Conservation (phyloP, 1,284 basidiomycete genomes). For the Sutorius eximius region DNA sequence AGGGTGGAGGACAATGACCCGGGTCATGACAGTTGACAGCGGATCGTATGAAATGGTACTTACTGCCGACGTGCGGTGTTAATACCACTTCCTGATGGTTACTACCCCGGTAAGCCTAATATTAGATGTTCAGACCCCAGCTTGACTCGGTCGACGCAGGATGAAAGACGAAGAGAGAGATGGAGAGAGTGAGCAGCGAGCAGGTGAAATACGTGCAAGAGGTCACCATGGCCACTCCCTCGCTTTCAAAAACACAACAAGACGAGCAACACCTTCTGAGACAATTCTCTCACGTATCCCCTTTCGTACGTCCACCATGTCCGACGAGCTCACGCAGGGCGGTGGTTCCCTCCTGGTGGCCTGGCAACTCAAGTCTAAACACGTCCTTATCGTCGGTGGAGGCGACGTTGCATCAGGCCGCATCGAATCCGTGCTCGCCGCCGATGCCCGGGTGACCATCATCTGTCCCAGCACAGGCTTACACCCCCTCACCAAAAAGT, state of each 20-base stretch:
- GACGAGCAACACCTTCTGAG: background rate
- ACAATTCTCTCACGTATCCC: constrained; percentile 6
- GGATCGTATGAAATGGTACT: constrained; percentile 18
- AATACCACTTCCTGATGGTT: constrained; percentile 12
- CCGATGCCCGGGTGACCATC: constrained; percentile 63
- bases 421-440: constrained; percentile 67
- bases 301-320: constrained; percentile 11
- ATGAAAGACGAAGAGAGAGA: background rate
- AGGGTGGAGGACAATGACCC: constrained; percentile 2
- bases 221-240: constrained; percentile 22
- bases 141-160: background rate
- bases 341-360: constrained; percentile 82
- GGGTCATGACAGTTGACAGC: background rate
- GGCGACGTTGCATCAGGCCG: constrained; percentile 83
- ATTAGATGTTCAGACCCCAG: background rate
- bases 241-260: background rate
- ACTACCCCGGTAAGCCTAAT: background rate
- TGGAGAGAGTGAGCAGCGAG: background rate
- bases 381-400: constrained; percentile 87
- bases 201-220: background rate
- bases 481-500: constrained; percentile 54
- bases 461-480: constrained; percentile 62
- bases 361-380: constrained; percentile 81
- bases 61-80: background rate
- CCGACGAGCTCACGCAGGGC: constrained; percentile 21